Percentiles rank a stretch among this genome's conserved stretches.
These are phyloP conservation scores for Penicillium taxi DNA, from an alignment of 495 filamentous ascomycete genomes.

Conservation along the genomic window DNA sequence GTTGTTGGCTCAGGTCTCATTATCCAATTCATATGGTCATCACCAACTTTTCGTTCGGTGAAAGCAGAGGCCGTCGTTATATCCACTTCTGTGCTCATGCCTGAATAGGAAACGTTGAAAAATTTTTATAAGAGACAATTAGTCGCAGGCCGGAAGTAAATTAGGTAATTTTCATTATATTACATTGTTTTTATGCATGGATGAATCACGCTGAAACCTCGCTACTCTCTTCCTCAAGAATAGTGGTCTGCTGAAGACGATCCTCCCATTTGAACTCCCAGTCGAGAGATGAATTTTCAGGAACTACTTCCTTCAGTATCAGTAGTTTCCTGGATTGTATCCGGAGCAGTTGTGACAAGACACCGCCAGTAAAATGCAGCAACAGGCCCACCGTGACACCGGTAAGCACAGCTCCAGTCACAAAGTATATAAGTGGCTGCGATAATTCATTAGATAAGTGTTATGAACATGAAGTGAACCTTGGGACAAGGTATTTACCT, in stretches of 20 bases:
- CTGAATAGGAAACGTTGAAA: no score
- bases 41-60: no score
- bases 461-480: neutral
- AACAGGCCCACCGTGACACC: slow-evolving; percentile 15
- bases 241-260: slow-evolving; percentile 46
- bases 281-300: slow-evolving; percentile 21
- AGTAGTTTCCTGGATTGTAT: slow-evolving; percentile 8
- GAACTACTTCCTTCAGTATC: slow-evolving; percentile 4
- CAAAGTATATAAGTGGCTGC: slow-evolving; percentile 20
- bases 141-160: no score
- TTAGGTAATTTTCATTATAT: no score
- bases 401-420: slow-evolving; percentile 15
- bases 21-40: no score
- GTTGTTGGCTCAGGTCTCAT: no score
- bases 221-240: slow-evolving; percentile 52
- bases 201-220: slow-evolving; percentile 20
- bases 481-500: slow-evolving; percentile 40
- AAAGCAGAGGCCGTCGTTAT: no score
- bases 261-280: slow-evolving; percentile 29
- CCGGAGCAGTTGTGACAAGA: slow-evolving; percentile 12
- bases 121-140: no score
- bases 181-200: neutral
- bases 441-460: neutral
- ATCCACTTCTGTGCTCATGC: no score
- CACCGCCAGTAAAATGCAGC: slow-evolving; percentile 11